Evolutionary conservation across 352 stramenopile genomes (phyloP), one percentile per base, ranked within the genome.

Genomic region (Phytophthora pini): DNA sequence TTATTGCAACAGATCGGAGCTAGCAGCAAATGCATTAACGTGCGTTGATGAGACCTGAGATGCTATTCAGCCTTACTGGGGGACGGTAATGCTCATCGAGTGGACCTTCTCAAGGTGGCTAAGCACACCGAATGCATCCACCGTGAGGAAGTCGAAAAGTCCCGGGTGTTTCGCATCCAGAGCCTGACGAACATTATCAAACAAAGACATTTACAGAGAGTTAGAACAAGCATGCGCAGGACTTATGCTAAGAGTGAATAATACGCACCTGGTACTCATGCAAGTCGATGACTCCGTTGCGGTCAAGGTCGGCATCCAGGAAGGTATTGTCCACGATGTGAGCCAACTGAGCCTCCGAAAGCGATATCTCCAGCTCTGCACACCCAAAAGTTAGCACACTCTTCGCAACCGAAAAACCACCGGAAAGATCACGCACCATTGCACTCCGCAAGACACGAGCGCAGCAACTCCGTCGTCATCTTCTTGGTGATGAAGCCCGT

Each of bases 241-340:
- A 36, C 9, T 36, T 36, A 7, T 32, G 29, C 2, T 9, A 32
- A 32, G 7, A 32, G 29, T 13, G 31, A 36, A 36, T 7, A 38
- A 43, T 22, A 59, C 60, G 47, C 46, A 91, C 82, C 69, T 92
- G 82, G 57, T 93, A 95, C 65, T 95, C 88, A 27, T 89, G 58
- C 47, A 94, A 59, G 55, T 95, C 86, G 29, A 95, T 89, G 10
- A 92, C 74, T 49, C 77, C 74, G 68, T 95, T 92, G 52, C 63
- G 74, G 62, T 95, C 80, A 34, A 91, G 48, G 54, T 95, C 88
- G 7, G 88, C 88, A 63, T 95, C 88, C 26, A 87, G 58, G 48
- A 94, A 95, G n/a, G 88, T 95, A 56, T 72, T 89, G 54, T 92
- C 84, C 27, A 95, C 84, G 57, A 95, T 92, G 51, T 78, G 80